These are phyloP conservation scores for Flaveria brownii DNA, from an alignment of 129 eudicot species.

Conservation along the genomic window DNA sequence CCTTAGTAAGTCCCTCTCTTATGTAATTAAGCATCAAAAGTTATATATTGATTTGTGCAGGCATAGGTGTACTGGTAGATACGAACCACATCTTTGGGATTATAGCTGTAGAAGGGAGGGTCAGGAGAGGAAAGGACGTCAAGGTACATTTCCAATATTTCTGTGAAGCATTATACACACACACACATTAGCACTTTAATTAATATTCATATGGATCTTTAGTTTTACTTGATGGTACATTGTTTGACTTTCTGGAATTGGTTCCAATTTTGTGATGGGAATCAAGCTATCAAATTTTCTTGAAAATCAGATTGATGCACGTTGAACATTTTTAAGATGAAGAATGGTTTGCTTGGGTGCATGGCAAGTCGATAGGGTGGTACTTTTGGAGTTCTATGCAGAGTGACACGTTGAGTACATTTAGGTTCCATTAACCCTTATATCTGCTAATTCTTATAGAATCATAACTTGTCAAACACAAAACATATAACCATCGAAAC, in stretches of 20 bases:
- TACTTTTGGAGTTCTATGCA: neutral
- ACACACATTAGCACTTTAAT: no score
- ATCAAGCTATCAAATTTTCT: neutral
- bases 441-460: neutral
- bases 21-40: no score
- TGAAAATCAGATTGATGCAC: neutral
- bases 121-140: no score
- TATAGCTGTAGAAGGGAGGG: no score
- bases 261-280: neutral
- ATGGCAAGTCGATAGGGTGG: neutral
- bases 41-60: no score
- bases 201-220: no score
- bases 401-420: neutral
- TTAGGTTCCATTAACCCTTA: neutral
- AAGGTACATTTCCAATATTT: no score
- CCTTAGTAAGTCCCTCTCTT: no score
- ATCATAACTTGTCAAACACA: neutral
- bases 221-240: neutral
- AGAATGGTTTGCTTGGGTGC: neutral
- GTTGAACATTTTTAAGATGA: conserved; percentile 12
- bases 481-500: neutral
- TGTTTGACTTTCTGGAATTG: conserved; percentile 7
- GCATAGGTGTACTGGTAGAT: no score
- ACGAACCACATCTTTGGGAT: no score
- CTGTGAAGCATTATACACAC: no score